A percentile compares a stretch with the other conserved stretches of the same genome.
Evolutionary conservation across 164 flowering plant species (phyloP).

Genomic region (Brasenia schreberi): DNA sequence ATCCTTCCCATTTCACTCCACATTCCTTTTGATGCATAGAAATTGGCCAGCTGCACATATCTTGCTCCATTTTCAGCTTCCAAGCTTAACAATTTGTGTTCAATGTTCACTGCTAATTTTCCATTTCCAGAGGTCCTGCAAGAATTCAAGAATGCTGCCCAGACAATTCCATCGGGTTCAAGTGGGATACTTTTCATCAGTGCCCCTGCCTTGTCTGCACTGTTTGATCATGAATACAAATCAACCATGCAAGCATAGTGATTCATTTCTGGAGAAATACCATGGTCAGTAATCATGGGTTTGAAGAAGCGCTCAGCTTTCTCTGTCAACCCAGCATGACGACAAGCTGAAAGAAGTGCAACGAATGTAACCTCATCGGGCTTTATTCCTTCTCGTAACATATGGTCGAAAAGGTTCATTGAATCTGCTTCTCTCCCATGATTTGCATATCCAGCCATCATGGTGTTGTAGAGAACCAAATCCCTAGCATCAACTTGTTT

Average conservation of each 20-base stretch:
- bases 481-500: constrained; percentile 19
- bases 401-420: constrained; percentile 36
- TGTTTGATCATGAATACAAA: constrained; percentile 55
- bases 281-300: constrained; percentile 44
- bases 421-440: constrained; percentile 48
- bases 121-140: constrained; percentile 38
- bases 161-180: constrained; percentile 37
- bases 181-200: constrained; percentile 41
- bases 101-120: constrained; percentile 36
- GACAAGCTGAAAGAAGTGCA: constrained; percentile 75
- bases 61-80: constrained; percentile 54
- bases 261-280: constrained; percentile 46
- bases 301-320: constrained; percentile 48
- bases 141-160: constrained; percentile 57
- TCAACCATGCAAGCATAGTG: constrained; percentile 88
- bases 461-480: constrained; percentile 45
- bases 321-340: constrained; percentile 55
- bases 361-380: constrained; percentile 62
- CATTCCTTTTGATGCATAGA: constrained; percentile 60
- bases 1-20: constrained; percentile 72
- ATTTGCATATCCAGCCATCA: constrained; percentile 70
- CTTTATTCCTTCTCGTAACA: constrained; percentile 25
- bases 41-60: constrained; percentile 73
- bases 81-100: constrained; percentile 33
- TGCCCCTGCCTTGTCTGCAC: constrained; percentile 36